phyloP scores from a whole-genome alignment of 495 filamentous ascomycete species.

The Aspergillus sclerotioniger region DNA sequence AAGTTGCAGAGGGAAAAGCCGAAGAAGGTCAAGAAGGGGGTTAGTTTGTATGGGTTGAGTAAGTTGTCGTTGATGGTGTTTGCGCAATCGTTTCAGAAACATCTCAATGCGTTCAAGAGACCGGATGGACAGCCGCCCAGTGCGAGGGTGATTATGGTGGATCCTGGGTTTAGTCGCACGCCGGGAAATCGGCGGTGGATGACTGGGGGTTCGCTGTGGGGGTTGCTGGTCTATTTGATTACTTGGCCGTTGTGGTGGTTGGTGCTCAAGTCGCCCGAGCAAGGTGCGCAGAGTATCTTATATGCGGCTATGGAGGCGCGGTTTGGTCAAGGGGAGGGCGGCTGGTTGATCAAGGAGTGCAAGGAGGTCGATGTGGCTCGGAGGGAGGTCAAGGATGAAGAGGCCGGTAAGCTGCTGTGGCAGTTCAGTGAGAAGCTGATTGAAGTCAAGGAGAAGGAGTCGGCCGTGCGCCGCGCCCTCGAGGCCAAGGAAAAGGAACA shows the following conservation, averaged over 20 bases:
- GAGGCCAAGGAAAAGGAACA: slow-evolving; percentile 66
- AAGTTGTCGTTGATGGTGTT: slow-evolving; percentile 90
- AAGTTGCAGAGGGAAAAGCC: neutral
- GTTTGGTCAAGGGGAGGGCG: slow-evolving; percentile 64
- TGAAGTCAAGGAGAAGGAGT: slow-evolving; percentile 76
- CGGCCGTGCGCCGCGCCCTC: slow-evolving; percentile 61
- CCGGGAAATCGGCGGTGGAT: slow-evolving; percentile 85
- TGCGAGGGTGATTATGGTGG: slow-evolving; percentile 74
- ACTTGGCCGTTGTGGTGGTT: slow-evolving; percentile 83
- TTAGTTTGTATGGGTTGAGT: slow-evolving; percentile 71
- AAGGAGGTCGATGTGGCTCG: slow-evolving; percentile 66
- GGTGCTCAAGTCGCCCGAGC: slow-evolving; percentile 74
- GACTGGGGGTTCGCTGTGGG: slow-evolving; percentile 78
- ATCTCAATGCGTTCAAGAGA: slow-evolving; percentile 74
- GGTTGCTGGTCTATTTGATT: slow-evolving; percentile 72
- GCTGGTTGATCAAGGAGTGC: slow-evolving; percentile 82
- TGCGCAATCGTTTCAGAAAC: slow-evolving; percentile 83
- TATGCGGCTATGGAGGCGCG: slow-evolving; percentile 78
- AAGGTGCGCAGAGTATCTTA: slow-evolving; percentile 84
- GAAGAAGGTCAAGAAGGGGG: slow-evolving; percentile 12
- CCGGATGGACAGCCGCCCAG: slow-evolving; percentile 81
- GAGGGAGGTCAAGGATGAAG: slow-evolving; percentile 75
- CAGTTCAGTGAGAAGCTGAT: slow-evolving; percentile 82
- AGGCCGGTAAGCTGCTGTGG: slow-evolving; percentile 80
- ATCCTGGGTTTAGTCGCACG: slow-evolving; percentile 81